Percentiles rank a stretch among this genome's conserved stretches.
These are phyloP conservation scores for Cladophialophora psammophila DNA, from an alignment of 2,329 filamentous ascomycete species.

Conservation along the genomic window DNA sequence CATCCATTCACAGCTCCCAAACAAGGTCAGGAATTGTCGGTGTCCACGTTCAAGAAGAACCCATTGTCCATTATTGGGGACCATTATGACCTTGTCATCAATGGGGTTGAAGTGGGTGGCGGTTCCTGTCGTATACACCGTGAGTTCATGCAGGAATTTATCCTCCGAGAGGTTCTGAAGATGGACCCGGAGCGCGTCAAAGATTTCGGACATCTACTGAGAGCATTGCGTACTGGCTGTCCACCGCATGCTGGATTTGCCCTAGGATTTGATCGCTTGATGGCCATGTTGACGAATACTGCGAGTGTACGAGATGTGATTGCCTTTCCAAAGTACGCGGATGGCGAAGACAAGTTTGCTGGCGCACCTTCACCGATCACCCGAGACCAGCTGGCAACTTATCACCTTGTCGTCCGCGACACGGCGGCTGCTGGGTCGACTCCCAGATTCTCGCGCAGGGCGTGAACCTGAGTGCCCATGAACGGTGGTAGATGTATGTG, in stretches of 20 bases:
- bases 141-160: slow-evolving; percentile 79
- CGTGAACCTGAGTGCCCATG: background rate
- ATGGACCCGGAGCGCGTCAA: slow-evolving; percentile 75
- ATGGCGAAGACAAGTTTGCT: slow-evolving; percentile 84
- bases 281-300: slow-evolving; percentile 78
- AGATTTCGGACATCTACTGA: slow-evolving; percentile 84
- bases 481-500: background rate
- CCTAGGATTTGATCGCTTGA: slow-evolving; percentile 85
- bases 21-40: slow-evolving; percentile 72
- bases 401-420: slow-evolving; percentile 57
- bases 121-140: slow-evolving; percentile 92
- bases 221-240: slow-evolving; percentile 83
- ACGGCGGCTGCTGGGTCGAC: background rate
- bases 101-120: slow-evolving; percentile 92
- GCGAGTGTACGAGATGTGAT: slow-evolving; percentile 90
- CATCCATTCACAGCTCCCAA: slow-evolving; percentile 95
- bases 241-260: slow-evolving; percentile 95
- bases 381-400: slow-evolving; percentile 64
- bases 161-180: slow-evolving; percentile 82
- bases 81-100: slow-evolving; percentile 95
- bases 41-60: slow-evolving; percentile 67
- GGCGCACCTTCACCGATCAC: slow-evolving; percentile 76
- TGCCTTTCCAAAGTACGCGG: slow-evolving; percentile 93
- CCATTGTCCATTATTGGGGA: slow-evolving; percentile 79
- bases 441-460: slow-evolving; percentile 10